These are phyloP conservation scores for Fusarium sp. DNA, from an alignment of 2,329 filamentous ascomycete species.

Conservation along the genomic window DNA sequence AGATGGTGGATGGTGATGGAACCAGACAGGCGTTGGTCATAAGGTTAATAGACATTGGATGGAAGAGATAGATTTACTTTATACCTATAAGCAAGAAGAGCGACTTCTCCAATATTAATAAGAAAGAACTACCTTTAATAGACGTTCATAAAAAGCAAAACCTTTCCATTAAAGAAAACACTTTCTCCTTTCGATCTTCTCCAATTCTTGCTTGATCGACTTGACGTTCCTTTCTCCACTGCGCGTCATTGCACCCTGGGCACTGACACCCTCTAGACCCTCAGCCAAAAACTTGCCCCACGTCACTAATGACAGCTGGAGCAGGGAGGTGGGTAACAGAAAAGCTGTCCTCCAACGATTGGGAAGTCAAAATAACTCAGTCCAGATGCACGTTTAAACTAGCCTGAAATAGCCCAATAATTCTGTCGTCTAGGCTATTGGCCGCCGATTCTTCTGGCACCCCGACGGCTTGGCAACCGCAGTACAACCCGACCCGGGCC, in stretches of 20 bases:
- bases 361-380: neutral
- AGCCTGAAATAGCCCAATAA: rapidly evolving
- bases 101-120: neutral
- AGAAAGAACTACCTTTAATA: neutral
- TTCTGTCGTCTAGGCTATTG: neutral
- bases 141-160: neutral
- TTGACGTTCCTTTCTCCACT: constrained; percentile 15
- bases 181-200: constrained; percentile 1
- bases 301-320: constrained; percentile 26
- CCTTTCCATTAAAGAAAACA: neutral
- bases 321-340: neutral
- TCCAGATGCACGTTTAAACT: rapidly evolving
- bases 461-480: neutral
- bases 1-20: constrained; percentile 39
- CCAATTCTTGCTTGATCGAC: constrained; percentile 9
- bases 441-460: neutral
- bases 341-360: neutral
- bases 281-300: constrained; percentile 30
- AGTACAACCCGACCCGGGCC: constrained; percentile 7
- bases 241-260: constrained; percentile 33
- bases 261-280: neutral
- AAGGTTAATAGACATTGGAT: neutral
- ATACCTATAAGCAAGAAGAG: neutral
- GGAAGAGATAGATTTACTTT: neutral
- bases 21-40: neutral